A percentile compares a stretch with the other conserved stretches of the same genome.
These are phyloP conservation scores for Blastomyces parvus DNA, from an alignment of 2,329 filamentous ascomycete genomes.

Conservation along the genomic window DNA sequence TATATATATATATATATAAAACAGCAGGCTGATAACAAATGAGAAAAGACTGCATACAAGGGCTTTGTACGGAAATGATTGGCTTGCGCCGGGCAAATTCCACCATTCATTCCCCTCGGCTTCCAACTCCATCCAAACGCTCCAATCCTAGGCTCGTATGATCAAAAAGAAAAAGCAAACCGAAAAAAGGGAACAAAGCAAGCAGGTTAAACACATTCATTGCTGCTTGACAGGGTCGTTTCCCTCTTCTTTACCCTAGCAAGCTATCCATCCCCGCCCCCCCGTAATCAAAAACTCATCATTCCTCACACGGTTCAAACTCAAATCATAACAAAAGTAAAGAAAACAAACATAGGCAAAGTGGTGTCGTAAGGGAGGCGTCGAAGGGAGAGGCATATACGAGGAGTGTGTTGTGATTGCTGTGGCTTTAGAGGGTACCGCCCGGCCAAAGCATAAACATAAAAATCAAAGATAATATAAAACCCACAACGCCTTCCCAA, in stretches of 20 bases:
- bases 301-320: not conserved
- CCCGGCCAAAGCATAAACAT: not conserved
- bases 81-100: slow-evolving; percentile 1
- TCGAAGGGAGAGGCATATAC: not conserved
- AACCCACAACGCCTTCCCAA: slow-evolving; percentile 15
- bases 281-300: not conserved
- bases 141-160: slow-evolving; percentile 1
- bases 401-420: not conserved
- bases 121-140: slow-evolving; percentile 2
- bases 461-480: not conserved
- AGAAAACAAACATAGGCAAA: not conserved
- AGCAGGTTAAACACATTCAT: not conserved
- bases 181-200: not conserved
- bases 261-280: not conserved
- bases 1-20: slow-evolving; percentile 4
- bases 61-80: slow-evolving; percentile 5
- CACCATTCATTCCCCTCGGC: not conserved
- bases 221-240: too few species aligned
- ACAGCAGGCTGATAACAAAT: not conserved
- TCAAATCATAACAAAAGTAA: not conserved
- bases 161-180: not conserved
- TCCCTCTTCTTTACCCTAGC: not conserved
- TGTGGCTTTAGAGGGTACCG: not conserved
- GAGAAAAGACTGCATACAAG: not conserved
- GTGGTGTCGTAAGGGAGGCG: not conserved